Evolutionary conservation across 106 monocot genomes (phyloP).

Genomic region (Gastrodia elata): DNA sequence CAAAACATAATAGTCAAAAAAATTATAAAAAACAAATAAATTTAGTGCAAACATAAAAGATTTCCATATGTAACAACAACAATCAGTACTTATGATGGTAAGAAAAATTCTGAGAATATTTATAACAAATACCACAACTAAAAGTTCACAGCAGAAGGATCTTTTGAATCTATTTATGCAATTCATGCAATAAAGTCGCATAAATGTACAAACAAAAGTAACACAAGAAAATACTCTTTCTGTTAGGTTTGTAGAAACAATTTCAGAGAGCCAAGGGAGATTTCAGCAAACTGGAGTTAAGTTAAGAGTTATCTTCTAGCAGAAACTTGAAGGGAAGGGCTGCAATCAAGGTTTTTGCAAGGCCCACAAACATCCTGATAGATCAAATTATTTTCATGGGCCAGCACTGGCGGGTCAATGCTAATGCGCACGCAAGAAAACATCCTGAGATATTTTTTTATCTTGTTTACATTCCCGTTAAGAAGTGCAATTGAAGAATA

Average conservation of each 20-base stretch:
- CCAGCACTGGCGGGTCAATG: too few species aligned
- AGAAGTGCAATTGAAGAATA: too few species aligned
- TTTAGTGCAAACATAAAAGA: neutral
- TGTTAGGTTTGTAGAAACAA: neutral
- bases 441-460: too few species aligned
- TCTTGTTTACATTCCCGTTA: too few species aligned
- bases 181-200: neutral
- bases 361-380: too few species aligned
- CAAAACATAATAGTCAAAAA: neutral
- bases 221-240: neutral
- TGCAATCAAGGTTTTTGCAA: too few species aligned
- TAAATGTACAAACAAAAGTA: neutral
- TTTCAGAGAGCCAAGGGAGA: too few species aligned
- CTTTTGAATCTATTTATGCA: neutral
- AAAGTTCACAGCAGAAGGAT: neutral
- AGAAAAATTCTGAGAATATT: neutral
- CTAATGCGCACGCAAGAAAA: too few species aligned
- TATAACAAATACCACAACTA: neutral
- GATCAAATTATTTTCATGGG: too few species aligned
- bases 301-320: too few species aligned
- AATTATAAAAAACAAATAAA: neutral
- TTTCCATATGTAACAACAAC: neutral
- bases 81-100: neutral
- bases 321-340: too few species aligned
- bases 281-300: too few species aligned